phyloP scores from a whole-genome alignment of 768 basidiomycete species.

The Auricularia sp. region DNA sequence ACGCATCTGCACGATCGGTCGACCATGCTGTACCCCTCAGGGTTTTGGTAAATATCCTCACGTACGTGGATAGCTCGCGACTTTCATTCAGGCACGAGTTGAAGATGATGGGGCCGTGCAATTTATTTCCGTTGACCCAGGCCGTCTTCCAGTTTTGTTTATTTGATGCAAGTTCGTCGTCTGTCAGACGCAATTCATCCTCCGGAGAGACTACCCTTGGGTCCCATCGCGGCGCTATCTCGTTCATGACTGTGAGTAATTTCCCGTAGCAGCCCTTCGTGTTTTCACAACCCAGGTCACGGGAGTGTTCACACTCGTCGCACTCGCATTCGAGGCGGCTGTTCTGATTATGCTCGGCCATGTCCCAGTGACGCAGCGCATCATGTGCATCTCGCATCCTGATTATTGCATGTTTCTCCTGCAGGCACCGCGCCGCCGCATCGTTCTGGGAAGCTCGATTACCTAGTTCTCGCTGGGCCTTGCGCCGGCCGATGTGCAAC shows the following conservation, averaged over 20 bases:
- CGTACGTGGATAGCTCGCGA: background rate
- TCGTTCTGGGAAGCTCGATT: background rate
- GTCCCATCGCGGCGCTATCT: background rate
- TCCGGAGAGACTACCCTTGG: slow-evolving; percentile 11
- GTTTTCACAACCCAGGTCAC: background rate
- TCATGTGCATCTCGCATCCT: background rate
- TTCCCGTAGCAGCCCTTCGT: background rate
- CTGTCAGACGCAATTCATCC: too few species aligned
- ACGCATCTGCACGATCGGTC: too few species aligned
- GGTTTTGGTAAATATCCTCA: background rate
- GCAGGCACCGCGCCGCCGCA: background rate
- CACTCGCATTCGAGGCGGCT: background rate
- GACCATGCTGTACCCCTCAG: background rate
- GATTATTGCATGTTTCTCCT: background rate
- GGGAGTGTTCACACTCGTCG: background rate
- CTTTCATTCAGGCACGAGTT: background rate
- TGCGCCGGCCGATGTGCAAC: background rate
- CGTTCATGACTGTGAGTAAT: background rate
- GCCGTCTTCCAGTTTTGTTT: too few species aligned
- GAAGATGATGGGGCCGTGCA: background rate
- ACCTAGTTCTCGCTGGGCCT: too few species aligned
- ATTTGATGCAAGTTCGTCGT: too few species aligned
- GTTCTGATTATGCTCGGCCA: background rate
- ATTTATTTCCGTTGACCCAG: background rate
- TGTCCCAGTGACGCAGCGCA: slow-evolving; percentile 15